Evolutionary conservation across 2,329 filamentous ascomycete species (phyloP).

Genomic region (Trichoderma afroharzianum): DNA sequence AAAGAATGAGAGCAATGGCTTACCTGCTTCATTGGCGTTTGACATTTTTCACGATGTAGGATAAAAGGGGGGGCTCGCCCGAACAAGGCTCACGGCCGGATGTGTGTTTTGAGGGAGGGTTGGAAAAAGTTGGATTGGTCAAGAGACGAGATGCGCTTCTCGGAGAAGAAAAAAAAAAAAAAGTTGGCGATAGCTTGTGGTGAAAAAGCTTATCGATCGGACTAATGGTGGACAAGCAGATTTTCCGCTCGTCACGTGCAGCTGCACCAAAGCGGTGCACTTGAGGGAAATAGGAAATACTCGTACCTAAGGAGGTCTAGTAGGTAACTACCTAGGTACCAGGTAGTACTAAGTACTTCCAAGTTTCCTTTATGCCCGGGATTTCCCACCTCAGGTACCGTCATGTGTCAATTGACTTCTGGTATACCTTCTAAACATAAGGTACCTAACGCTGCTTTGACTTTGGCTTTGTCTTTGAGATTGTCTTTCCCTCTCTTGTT

Average conservation of each 20-base stretch:
- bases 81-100: slow-evolving; percentile 56
- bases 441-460: not conserved
- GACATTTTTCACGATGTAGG: slow-evolving; percentile 11
- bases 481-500: not conserved
- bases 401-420: not conserved
- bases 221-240: not conserved
- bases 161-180: not conserved
- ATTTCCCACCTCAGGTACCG: not conserved
- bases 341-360: too few species aligned
- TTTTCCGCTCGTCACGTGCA: not conserved
- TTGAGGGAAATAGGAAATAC: too few species aligned
- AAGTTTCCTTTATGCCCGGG: not conserved
- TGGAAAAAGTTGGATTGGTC: slow-evolving; percentile 19
- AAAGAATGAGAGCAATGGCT: not conserved
- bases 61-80: slow-evolving; percentile 31
- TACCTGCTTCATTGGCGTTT: slow-evolving; percentile 16
- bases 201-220: slow-evolving; percentile 1
- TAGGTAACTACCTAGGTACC: too few species aligned
- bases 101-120: slow-evolving; percentile 4
- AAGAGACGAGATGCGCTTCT: not conserved
- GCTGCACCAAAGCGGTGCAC: not conserved
- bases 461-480: not conserved
- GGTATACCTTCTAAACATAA: not conserved
- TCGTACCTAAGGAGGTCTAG: too few species aligned
- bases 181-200: slow-evolving; percentile 6